Evolutionary conservation across 495 filamentous ascomycete species (phyloP), one percentile per base, ranked within the genome.

Genomic region (Podospora pseudoanserina): DNA sequence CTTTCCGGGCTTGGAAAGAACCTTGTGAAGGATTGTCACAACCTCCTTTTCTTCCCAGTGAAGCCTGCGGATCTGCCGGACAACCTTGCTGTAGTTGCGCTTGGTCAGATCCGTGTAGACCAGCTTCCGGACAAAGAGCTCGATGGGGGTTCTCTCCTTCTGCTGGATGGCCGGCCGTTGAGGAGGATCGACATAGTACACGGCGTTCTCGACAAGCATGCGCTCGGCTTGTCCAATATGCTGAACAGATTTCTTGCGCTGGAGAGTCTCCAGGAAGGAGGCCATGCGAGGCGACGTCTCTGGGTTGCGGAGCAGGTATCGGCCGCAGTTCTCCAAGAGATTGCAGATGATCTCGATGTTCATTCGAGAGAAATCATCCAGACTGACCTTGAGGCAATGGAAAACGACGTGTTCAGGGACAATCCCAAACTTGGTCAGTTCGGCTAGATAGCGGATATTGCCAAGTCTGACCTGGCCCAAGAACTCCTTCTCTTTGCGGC

Each of bases 341-440:
- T 96, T 93, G 72, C 94, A 94, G 70, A 98, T 96, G 72, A 99
- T 97, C 77, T 99, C 96, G 68, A 99, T 96, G 73, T 98, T 98
- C 88, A 97, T 96, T 70, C 94, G 87, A 9, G 96, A 97, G 71
- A 99, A 98, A 69, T 99, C 95, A 72, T 99, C 96, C 5, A 98
- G 81, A 68, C 95, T 95, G 72, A 99, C 94, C 77, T 96, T 98
- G 68, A 99, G 86, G 78, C 94, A 98, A 72, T 99, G 96, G 79
- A 99, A 99, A 67, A 98, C 95, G 71, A 98, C 94, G 76, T 99
- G 95, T 78, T 99, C 94, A 9, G 95, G 96, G 23, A 99, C 94
- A 30, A 98, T 92, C 55, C 95, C 94, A 75, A 98, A 99, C 73
- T 99, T 99, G 62, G 95, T 97, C 75, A 99, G 79, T 77, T 99